Evolutionary conservation across 2,329 filamentous ascomycete genomes (phyloP), one percentile per base, ranked within the genome.

Genomic region (Botrytis deweyae): DNA sequence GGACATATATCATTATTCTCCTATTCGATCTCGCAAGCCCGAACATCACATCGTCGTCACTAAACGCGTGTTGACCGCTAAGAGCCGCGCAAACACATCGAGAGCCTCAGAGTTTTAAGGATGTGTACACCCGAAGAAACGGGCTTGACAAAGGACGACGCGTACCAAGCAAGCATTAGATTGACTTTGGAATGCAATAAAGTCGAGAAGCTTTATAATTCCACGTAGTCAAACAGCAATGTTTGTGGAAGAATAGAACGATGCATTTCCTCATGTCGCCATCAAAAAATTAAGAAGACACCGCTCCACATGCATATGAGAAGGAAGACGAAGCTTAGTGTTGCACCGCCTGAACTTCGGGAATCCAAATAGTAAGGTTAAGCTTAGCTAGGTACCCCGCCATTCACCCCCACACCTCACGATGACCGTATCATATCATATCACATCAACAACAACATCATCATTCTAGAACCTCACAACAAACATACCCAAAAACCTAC

Each of bases 21-120:
- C 36, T 16, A 42, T 68, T 68, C 33, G 36, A 52, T 49, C 36
- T 42, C 36, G 36, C 59, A 44, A 33, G 18, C 16, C 10, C 38
- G 49, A 8, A 36, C 29, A 42, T 65, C 61, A 72, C 36, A 42
- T 42, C 61, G 44, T 72, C 58, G 70, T 64, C 59, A 72, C 70
- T 44, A 38, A 44, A 72, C 61, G 70, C 70, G 61, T 58, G n/a
- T 72, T 61, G 49, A 38, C 1, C 33, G 16, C 29, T 18, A 42
- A 58, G 10, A 40, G 36, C 38, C 18, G 46, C 65, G 12, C 33
- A 40, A 29, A 40, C 42, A 49, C 3, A 66, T 6, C 12, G 3
- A 49, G 29, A 25, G 42, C 42, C 29, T 65, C 63, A 36, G 14
- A 25, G 5, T 49, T 22, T 52, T 29, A 40, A 52, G 22, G 14